Conservation (phyloP, 2,329 filamentous ascomycete species). For the Meredithiella fracta region DNA sequence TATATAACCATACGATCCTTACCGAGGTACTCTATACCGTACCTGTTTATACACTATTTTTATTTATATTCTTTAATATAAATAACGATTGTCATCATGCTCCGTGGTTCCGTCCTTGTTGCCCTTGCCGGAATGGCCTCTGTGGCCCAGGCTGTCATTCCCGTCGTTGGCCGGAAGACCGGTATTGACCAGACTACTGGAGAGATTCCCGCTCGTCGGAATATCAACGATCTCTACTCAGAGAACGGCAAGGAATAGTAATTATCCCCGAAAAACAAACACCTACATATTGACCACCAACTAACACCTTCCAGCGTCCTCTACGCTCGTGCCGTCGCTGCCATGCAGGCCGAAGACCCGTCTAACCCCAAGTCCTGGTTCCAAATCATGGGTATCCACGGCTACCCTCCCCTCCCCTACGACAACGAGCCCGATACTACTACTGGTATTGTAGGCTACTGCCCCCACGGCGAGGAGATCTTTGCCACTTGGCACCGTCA, state of each 20-base stretch:
- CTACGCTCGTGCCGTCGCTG: conserved; percentile 30
- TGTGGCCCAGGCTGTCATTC: conserved; percentile 7
- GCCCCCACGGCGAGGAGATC: conserved; percentile 31
- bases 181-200: conserved; percentile 24
- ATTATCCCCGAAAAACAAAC: conserved; percentile 3
- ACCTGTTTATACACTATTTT: too few species aligned
- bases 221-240: conserved; percentile 31
- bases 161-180: conserved; percentile 24
- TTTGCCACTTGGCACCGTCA: conserved; percentile 41
- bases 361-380: conserved; percentile 33
- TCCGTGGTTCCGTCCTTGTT: conserved; percentile 2
- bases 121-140: conserved; percentile 5
- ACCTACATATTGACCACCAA: conserved; percentile 6
- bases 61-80: too few species aligned
- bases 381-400: conserved; percentile 31
- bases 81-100: conserved; percentile 7
- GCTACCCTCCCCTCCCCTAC: conserved; percentile 27
- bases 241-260: conserved; percentile 30
- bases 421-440: conserved; percentile 23
- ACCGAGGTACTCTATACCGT: too few species aligned
- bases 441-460: conserved; percentile 23
- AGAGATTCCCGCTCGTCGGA: conserved; percentile 28
- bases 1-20: too few species aligned
- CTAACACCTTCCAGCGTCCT: conserved; percentile 26
- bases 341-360: conserved; percentile 27